Evolutionary conservation across 148 eudicot species (phyloP), one percentile per base, ranked within the genome.

Genomic region (Vaccinium macrocarpon): DNA sequence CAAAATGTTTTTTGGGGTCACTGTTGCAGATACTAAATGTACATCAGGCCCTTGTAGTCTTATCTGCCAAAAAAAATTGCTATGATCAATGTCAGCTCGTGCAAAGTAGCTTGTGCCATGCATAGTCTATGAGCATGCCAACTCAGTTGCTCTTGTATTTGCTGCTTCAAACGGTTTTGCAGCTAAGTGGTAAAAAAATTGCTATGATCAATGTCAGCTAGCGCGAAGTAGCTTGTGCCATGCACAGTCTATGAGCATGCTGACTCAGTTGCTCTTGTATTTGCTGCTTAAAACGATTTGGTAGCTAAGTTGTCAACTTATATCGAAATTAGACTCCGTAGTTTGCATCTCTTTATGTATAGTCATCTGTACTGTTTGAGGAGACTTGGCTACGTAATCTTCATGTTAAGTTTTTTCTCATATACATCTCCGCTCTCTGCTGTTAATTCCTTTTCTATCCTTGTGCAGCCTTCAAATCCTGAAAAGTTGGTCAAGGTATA

Each of bases 381-480:
- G 49, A 35, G 76, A 32, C 38, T 73, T 38, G 38, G 48, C 49
- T 38, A 18, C 5, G 8, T 6, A 73, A 6, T 73, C 78, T 42
- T 35, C 11, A 42, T 8, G 0, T 42, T 38, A 19, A 12, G 32
- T 8, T 80, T 80, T 11, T 15, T 38, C 51, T 19, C n/a, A 8
- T 21, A 1, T 21, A 1, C 38, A 61, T 50, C 11, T 62, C 38
- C 18, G 14, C 72, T 16, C 16, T 66, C 72, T 23, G 7, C 12
- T 53, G 16, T 52, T 53, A 53, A 78, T 53, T 16, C 38, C 35
- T 79, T 79, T 48, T 57, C 16, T 25, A 77, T 77, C 8, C 52
- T 79, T 13, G 19, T 79, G 68, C 66, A 79, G 82, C 50, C 46
- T 56, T 79, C 82, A 29, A 35, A 32, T 18, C 50, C 82, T 79